Evolutionary conservation across 1,139 yeast genomes (phyloP), one percentile per base, ranked within the genome.

Genomic region (Hemisphaericaspora xylanilytica): DNA sequence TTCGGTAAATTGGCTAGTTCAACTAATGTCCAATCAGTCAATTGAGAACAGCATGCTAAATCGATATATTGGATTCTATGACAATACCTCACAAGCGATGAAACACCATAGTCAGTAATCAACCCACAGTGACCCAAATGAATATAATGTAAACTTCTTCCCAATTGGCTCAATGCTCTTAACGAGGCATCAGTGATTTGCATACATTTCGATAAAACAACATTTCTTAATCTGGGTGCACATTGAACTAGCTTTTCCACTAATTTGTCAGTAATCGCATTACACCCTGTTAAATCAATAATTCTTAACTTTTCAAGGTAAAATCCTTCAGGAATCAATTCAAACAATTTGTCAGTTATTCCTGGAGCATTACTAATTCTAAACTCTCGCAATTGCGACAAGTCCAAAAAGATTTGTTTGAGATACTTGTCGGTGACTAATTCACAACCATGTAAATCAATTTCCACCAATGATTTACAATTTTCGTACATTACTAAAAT

Each of bases 71-170:
- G 95, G 41, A 92, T 79, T 44, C 96, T 72, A 43, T 83, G 87
- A 56, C 98, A 92, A 40, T 78, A 75, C 51, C 85, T 75, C 14
- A 88, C 88, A 46, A 92, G 70, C 10, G 78, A 73, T 15, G 80
- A 77, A 17, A 92, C 94, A 13, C 97, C 96, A 45, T 75, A 78
- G 63, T 92, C 97, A 1, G 97, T 92, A 41, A 92, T 85, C 53
- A 84, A 79, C 37, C 82, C 79, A 66, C 98, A 92, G 65, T 92
- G 98, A 18, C 97, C 97, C 48, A 92, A 74, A 64, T 92, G 98
- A 40, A 92, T 74, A 53, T 89, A 88, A 58, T 90, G 97, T 50
- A 92, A 70, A 52, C 84, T 83, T 55, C 87, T 80, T 6, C 95
- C 96, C 42, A 90, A 68, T 35, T 72, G 75, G 10, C 94, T 73